These are phyloP conservation scores for Vigna trinervia DNA, from an alignment of 306 rosid species.

Conservation along the genomic window DNA sequence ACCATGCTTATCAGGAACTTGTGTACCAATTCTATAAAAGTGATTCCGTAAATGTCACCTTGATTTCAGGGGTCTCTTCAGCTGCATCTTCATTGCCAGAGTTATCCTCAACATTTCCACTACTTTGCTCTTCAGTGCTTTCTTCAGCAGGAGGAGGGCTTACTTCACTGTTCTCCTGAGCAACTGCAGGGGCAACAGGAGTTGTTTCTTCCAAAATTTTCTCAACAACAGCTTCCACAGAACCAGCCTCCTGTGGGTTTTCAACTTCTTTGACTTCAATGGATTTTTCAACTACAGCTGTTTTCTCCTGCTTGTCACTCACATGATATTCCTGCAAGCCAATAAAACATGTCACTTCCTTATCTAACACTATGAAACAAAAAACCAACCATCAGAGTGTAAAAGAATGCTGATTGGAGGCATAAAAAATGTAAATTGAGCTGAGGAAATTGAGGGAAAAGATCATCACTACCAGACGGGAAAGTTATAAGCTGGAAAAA, in stretches of 20 bases:
- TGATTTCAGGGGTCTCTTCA: slow-evolving; percentile 79
- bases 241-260: slow-evolving; percentile 49
- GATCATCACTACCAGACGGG: background rate
- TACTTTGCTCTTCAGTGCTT: slow-evolving; percentile 57
- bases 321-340: slow-evolving; percentile 69
- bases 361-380: slow-evolving; percentile 10
- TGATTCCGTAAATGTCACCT: slow-evolving; percentile 54
- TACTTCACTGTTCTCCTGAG: slow-evolving; percentile 60
- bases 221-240: slow-evolving; percentile 54
- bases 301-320: slow-evolving; percentile 63
- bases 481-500: slow-evolving; percentile 13
- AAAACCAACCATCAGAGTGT: background rate
- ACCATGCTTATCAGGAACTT: background rate
- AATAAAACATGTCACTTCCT: slow-evolving; percentile 30
- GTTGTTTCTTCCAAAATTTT: slow-evolving; percentile 53
- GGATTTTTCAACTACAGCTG: slow-evolving; percentile 51
- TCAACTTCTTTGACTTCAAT: slow-evolving; percentile 72
- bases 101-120: slow-evolving; percentile 52
- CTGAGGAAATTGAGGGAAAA: slow-evolving; percentile 33
- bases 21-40: background rate
- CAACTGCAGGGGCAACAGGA: slow-evolving; percentile 46
- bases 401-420: background rate
- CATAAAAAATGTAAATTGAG: background rate
- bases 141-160: slow-evolving; percentile 55
- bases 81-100: slow-evolving; percentile 65